Conservation (phyloP, 1,284 basidiomycete species). For the Leccinum variabile region DNA sequence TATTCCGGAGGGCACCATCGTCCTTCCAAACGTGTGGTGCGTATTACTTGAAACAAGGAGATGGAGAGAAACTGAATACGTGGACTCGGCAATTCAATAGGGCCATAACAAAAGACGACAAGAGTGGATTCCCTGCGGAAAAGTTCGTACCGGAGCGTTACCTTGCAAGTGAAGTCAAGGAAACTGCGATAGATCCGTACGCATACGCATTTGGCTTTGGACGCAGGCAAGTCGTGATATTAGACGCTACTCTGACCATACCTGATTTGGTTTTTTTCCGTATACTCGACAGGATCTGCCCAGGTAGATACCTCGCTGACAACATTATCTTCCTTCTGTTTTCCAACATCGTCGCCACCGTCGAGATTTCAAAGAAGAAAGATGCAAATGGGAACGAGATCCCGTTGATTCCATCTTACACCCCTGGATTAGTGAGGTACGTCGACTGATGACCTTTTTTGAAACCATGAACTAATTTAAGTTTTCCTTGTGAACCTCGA, state of each 20-base stretch:
- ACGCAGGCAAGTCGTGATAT: constrained; percentile 9
- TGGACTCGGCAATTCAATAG: constrained; percentile 3
- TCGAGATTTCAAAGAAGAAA: constrained; percentile 17
- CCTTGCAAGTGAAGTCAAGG: constrained; percentile 6
- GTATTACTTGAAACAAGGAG: background rate
- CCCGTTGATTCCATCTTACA: constrained; percentile 7
- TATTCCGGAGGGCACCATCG: constrained; percentile 34
- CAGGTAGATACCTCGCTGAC: constrained; percentile 21
- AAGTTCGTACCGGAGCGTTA: constrained; percentile 21
- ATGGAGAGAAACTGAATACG: background rate
- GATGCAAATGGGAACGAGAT: constrained; percentile 13
- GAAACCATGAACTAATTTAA: background rate
- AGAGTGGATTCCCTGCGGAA: constrained; percentile 22
- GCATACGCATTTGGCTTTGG: constrained; percentile 24
- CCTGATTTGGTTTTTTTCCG: background rate
- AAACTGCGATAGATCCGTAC: constrained; percentile 19
- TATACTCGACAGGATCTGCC: constrained; percentile 18
- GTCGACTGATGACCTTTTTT: background rate
- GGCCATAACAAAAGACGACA: constrained; percentile 22
- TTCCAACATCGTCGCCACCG: constrained; percentile 19
- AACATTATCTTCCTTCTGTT: constrained; percentile 22
- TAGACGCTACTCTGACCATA: background rate
- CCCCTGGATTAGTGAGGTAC: constrained; percentile 21
- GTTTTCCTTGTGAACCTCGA: background rate
- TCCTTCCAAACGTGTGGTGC: constrained; percentile 39